Base-by-base conservation (phyloP, 148 eudicot species). In the Silene latifolia region DNA sequence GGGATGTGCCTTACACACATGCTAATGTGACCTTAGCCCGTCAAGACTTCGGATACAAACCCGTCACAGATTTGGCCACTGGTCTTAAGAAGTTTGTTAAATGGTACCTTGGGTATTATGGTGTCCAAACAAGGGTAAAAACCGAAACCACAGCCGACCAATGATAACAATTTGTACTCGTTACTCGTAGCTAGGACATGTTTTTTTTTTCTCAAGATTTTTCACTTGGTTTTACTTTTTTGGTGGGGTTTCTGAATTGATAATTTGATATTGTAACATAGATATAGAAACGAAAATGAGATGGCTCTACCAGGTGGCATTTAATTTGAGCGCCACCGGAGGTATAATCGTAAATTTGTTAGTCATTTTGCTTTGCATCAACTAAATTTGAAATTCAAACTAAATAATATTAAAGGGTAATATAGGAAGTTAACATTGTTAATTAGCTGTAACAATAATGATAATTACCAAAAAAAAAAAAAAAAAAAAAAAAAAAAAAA, bases 91-190 rank as follows among this genome's bases (percentile, higher is more conserved):
- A 94, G 75, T 94, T 93, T 72, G 98, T 88, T 0, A 91, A 91
- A 85, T 94, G 98, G 98, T 94, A 94, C n/a, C 87, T 88, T 5
- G 74, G 91, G 4, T 94, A 94, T 87, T 93, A 91, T 44, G 98
- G 98, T 5, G 84, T 90, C 6, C 77, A 86, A 65, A 17, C 87
- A 71, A 85, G 86, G 96, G 91, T 77, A 82, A 87, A 89, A 76
- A 82, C 73, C 89, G 93, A 74, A 86, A 64, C 48, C 71, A 53
- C 77, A 18, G 78, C 77, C 47, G 46, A 58, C 51, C 62, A 62
- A 71, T 19, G 18, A 39, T 76, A 47, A 47, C 10, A 47, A 47
- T 29, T 29, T 4, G n/a, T 29, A 29, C 51, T 8, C 51, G 8
- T 7, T 29, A 12, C 51, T 44, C 29, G 20, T 10, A 7, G 51